Percentiles rank a stretch among this genome's conserved stretches.
Evolutionary conservation across 129 eudicot species (phyloP).

Genomic region (Escallonia herrerae): DNA sequence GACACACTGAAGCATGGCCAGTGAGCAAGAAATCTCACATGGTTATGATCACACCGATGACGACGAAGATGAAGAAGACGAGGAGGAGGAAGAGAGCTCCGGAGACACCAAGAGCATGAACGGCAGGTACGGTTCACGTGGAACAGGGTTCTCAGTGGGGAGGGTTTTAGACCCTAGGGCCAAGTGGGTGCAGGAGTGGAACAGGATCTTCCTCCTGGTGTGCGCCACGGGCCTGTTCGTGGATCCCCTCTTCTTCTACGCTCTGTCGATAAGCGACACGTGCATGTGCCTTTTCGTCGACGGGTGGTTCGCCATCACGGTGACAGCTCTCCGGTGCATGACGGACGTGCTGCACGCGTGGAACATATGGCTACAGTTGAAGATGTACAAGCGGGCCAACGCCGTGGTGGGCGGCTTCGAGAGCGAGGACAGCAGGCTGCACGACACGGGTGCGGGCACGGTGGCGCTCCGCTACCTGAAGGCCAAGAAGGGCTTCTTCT

Average conservation of each 20-base stretch:
- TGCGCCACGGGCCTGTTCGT: conserved; percentile 68
- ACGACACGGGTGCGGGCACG: conserved; percentile 5
- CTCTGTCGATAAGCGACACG: conserved; percentile 60
- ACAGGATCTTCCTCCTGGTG: conserved; percentile 61
- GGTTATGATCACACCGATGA: conserved; percentile 12
- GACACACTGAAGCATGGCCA: conserved; percentile 13
- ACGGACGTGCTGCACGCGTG: conserved; percentile 69
- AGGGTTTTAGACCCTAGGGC: conserved; percentile 60
- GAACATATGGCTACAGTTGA: conserved; percentile 91
- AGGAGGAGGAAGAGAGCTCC: conserved; percentile 19
- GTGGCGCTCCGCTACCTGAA: conserved; percentile 43
- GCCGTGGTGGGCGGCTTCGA: background rate
- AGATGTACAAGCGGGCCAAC: conserved; percentile 36
- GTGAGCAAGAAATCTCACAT: conserved; percentile 21
- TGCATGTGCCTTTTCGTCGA: conserved; percentile 82
- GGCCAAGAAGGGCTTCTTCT: conserved; percentile 60
- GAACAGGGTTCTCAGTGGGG: conserved; percentile 14
- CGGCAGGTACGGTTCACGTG: conserved; percentile 23
- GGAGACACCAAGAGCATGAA: conserved; percentile 4
- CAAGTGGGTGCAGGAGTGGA: conserved; percentile 73
- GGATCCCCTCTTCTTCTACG: conserved; percentile 84
- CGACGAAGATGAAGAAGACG: conserved; percentile 19
- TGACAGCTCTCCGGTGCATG: conserved; percentile 73
- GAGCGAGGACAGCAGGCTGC: conserved; percentile 9
- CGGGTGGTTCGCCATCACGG: conserved; percentile 79